Conservation (phyloP, 2,329 filamentous ascomycete genomes). For the Colletotrichum noveboracense region DNA sequence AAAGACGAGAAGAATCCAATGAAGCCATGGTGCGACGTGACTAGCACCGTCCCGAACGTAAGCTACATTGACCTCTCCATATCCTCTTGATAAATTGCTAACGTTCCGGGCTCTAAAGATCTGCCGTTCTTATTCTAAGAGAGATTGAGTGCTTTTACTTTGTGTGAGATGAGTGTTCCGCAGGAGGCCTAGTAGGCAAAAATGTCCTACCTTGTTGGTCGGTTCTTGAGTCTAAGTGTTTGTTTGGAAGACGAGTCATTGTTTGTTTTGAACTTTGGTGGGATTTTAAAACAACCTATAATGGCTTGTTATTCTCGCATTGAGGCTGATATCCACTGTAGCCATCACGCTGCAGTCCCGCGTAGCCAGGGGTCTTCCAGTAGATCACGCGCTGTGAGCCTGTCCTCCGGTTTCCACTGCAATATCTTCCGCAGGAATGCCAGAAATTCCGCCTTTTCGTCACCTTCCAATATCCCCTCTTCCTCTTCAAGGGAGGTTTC, state of each 20-base stretch:
- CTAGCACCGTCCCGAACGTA: background rate
- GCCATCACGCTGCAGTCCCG: background rate
- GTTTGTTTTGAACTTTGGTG: background rate
- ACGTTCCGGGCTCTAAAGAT: background rate
- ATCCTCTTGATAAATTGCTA: background rate
- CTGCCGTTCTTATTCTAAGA: background rate
- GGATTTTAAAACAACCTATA: background rate
- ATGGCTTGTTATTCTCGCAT: background rate
- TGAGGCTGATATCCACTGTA: background rate
- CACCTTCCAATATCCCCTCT: constrained; percentile 17
- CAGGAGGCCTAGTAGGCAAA: background rate
- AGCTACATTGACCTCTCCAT: background rate
- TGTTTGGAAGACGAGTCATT: background rate
- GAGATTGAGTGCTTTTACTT: background rate
- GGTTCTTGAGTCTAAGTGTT: background rate
- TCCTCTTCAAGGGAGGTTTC: constrained; percentile 16
- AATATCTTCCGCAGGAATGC: constrained; percentile 28
- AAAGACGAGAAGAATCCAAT: background rate
- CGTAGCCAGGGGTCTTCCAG: constrained; percentile 16
- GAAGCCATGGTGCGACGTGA: background rate
- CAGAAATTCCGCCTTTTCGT: constrained; percentile 24
- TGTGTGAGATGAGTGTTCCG: background rate
- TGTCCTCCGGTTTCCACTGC: constrained; percentile 31
- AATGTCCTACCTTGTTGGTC: background rate
- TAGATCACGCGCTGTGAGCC: constrained; percentile 16